These are phyloP conservation scores for Lithohypha guttulata DNA, from an alignment of 2,329 filamentous ascomycete species.

Conservation along the genomic window DNA sequence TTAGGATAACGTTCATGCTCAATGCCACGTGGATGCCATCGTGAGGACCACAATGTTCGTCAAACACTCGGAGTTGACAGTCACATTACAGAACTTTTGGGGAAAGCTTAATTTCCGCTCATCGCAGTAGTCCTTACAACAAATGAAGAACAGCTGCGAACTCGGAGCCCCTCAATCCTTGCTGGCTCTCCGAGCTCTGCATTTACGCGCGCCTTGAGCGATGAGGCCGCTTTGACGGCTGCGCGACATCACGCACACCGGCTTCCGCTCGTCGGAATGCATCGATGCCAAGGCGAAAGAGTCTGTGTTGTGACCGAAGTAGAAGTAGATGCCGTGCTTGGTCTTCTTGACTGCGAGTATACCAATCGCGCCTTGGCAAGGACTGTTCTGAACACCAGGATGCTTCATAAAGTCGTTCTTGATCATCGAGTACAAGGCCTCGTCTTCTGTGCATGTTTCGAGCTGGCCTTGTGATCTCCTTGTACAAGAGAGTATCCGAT, in stretches of 20 bases:
- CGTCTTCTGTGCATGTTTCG: conserved; percentile 62
- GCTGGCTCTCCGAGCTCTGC: conserved; percentile 9
- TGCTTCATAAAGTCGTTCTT: conserved; percentile 84
- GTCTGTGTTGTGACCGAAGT: conserved; percentile 95
- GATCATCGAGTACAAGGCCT: conserved; percentile 67
- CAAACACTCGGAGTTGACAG: too few relatives aligned
- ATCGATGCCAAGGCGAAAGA: conserved; percentile 76
- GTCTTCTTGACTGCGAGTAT: conserved; percentile 84
- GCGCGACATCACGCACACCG: conserved; percentile 81
- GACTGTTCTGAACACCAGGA: conserved; percentile 68
- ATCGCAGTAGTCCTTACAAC: too few relatives aligned
- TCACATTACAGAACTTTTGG: too few relatives aligned
- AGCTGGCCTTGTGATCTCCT: conserved; percentile 53
- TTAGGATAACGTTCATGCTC: conserved; percentile 2
- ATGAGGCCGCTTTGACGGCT: conserved; percentile 43
- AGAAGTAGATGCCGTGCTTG: conserved; percentile 63
- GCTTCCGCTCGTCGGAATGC: conserved; percentile 63
- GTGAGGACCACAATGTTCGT: too few relatives aligned
- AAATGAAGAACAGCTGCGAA: too few relatives aligned
- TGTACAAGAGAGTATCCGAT: conserved; percentile 66
- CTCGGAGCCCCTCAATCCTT: conserved; percentile 2
- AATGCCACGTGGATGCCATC: too few relatives aligned
- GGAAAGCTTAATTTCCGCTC: too few relatives aligned
- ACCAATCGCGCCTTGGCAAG: conserved; percentile 78
- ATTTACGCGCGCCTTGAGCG: conserved; percentile 35